phyloP scores from a whole-genome alignment of 352 stramenopile species.

The Aphanomyces stellatus region DNA sequence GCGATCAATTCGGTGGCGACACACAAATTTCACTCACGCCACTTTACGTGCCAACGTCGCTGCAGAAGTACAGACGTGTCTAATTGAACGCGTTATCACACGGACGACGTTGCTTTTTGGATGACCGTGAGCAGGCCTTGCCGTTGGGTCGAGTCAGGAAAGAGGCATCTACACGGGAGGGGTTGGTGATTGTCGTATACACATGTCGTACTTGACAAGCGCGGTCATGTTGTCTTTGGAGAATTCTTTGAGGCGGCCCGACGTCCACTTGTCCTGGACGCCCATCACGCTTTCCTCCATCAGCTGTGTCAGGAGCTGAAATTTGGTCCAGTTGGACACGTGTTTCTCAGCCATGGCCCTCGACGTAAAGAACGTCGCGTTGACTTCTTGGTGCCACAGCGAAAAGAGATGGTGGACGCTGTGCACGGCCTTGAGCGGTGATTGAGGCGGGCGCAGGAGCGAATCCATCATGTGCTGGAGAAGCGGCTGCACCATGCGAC shows the following conservation, averaged over 20 bases:
- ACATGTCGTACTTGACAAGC: background rate
- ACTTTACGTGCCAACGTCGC: too few relatives aligned
- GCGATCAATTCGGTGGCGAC: too few relatives aligned
- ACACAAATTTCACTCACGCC: too few relatives aligned
- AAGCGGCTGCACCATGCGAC: slow-evolving; percentile 45
- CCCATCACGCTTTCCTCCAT: background rate
- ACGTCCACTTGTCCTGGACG: background rate
- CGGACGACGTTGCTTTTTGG: too few relatives aligned
- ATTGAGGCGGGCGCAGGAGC: slow-evolving; percentile 25
- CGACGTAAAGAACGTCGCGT: slow-evolving; percentile 30
- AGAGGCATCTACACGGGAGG: background rate
- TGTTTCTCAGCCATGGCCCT: slow-evolving; percentile 41
- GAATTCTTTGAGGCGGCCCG: background rate
- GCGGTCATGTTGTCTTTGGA: background rate
- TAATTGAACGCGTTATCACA: too few relatives aligned
- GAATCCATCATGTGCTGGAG: slow-evolving; percentile 37
- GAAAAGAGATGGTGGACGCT: slow-evolving; percentile 11
- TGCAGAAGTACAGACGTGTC: too few relatives aligned
- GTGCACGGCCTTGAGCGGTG: slow-evolving; percentile 9
- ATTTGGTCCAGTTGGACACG: slow-evolving; percentile 24
- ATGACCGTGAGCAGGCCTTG: background rate
- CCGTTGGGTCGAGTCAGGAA: background rate
- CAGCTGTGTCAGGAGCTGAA: slow-evolving; percentile 3
- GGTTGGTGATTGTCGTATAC: background rate
- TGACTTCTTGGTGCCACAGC: background rate